A percentile compares a stretch with the other conserved stretches of the same genome.
These are phyloP conservation scores for Trametes gibbosa DNA, from an alignment of 768 basidiomycete species.

Conservation along the genomic window DNA sequence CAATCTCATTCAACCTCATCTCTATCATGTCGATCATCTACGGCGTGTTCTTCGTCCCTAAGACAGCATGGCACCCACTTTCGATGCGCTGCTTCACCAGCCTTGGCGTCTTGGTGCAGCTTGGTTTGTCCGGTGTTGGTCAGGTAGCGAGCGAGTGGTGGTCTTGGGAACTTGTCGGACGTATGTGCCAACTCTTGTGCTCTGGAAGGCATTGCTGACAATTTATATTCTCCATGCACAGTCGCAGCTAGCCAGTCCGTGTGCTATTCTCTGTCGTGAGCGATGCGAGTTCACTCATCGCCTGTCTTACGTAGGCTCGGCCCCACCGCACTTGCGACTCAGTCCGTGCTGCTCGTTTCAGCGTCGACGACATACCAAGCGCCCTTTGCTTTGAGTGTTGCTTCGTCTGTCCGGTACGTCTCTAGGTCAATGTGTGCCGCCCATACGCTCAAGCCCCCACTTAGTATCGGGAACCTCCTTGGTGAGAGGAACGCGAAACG, in stretches of 20 bases:
- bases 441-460: not conserved
- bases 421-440: not conserved
- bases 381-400: conserved; percentile 79
- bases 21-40: conserved; percentile 59
- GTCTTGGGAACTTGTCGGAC: conserved; percentile 87
- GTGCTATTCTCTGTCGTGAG: not conserved
- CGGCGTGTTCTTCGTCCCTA: conserved; percentile 58
- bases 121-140: conserved; percentile 82
- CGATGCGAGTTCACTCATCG: not conserved
- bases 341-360: conserved; percentile 80
- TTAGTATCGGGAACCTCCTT: conserved; percentile 83
- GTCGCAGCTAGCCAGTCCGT: conserved; percentile 54
- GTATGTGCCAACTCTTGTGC: conserved; percentile 27
- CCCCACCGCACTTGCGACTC: conserved; percentile 78
- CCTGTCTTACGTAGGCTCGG: conserved; percentile 52
- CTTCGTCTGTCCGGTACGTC: conserved; percentile 76
- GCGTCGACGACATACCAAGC: conserved; percentile 78
- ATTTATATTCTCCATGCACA: conserved; percentile 18
- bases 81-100: conserved; percentile 60
- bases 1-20: conserved; percentile 87
- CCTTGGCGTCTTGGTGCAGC: conserved; percentile 63
- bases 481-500: conserved; percentile 76
- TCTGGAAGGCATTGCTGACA: not conserved
- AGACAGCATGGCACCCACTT: conserved; percentile 82
- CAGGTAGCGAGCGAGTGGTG: conserved; percentile 95